A percentile compares a stretch with the other conserved stretches of the same genome.
phyloP scores from a whole-genome alignment of 805 yeast genomes.

The Barnettozyma sucrosica region DNA sequence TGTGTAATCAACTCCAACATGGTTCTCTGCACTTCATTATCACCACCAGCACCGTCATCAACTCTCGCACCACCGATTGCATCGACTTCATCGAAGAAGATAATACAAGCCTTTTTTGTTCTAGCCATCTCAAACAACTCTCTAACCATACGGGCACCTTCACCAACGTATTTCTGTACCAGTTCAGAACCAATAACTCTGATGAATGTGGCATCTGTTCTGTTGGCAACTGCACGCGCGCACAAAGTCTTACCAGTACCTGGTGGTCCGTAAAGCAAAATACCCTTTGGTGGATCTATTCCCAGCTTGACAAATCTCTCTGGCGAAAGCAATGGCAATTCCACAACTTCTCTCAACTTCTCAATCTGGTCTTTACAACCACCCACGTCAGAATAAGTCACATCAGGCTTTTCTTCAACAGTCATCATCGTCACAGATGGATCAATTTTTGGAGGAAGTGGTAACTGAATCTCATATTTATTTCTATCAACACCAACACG shows the following conservation, averaged over 20 bases:
- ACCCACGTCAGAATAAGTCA: constrained; percentile 96
- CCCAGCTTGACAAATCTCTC: constrained; percentile 96
- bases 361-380: constrained; percentile 99
- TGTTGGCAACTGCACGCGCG: constrained; percentile 98
- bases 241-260: constrained; percentile 98
- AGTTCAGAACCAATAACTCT: constrained; percentile 97
- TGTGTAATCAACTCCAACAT: constrained; percentile 98
- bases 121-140: constrained; percentile 99
- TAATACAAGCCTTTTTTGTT: constrained; percentile 95
- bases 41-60: constrained; percentile 99
- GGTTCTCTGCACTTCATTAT: constrained; percentile 97
- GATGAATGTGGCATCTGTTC: constrained; percentile 98
- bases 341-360: constrained; percentile 92
- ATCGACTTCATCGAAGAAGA: constrained; percentile 96
- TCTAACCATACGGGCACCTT: constrained; percentile 99
- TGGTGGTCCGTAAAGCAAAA: constrained; percentile 93
- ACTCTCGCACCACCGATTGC: constrained; percentile 99
- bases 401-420: constrained; percentile 98
- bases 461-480: constrained; percentile 93
- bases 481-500: constrained; percentile 98
- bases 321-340: constrained; percentile 87
- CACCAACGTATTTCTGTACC: constrained; percentile 98
- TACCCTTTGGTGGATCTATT: constrained; percentile 98
- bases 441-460: constrained; percentile 96
- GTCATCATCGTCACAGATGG: constrained; percentile 99